Conservation (phyloP, 495 filamentous ascomycete species). For the Achaetomiella virescens region DNA sequence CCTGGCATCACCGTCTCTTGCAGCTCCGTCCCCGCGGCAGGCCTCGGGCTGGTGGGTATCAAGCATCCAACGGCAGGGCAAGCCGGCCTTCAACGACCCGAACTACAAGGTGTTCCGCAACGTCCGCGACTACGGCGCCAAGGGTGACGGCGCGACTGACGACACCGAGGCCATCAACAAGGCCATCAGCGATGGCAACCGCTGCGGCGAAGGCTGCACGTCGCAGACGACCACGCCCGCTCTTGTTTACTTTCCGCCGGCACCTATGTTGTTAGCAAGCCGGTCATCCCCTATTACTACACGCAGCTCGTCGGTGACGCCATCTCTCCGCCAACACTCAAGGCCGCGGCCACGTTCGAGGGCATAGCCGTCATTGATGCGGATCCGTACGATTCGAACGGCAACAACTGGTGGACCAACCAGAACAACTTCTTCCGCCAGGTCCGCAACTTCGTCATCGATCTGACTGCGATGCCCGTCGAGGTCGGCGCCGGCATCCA, state of each 20-base stretch:
- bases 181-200: conserved; percentile 68
- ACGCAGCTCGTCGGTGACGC: conserved; percentile 76
- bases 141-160: conserved; percentile 72
- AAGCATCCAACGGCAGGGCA: conserved; percentile 64
- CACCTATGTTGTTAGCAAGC: conserved; percentile 63
- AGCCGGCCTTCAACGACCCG: conserved; percentile 53
- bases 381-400: conserved; percentile 66
- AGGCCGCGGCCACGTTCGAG: conserved; percentile 62
- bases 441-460: conserved; percentile 89
- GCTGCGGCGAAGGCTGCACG: conserved; percentile 73
- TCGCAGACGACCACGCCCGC: conserved; percentile 73
- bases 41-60: conserved; percentile 64
- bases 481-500: conserved; percentile 74
- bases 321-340: conserved; percentile 63
- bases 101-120: conserved; percentile 78
- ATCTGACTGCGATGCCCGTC: conserved; percentile 64
- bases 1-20: conserved; percentile 29
- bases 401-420: conserved; percentile 67
- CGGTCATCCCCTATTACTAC: conserved; percentile 70
- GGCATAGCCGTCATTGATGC: conserved; percentile 90
- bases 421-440: conserved; percentile 99
- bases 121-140: conserved; percentile 61
- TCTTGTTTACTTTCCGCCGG: conserved; percentile 78
- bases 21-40: conserved; percentile 26
- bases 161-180: conserved; percentile 86